Evolutionary conservation across 495 filamentous ascomycete species (phyloP), one percentile per base, ranked within the genome.

Genomic region (Penicillium roqueforti): DNA sequence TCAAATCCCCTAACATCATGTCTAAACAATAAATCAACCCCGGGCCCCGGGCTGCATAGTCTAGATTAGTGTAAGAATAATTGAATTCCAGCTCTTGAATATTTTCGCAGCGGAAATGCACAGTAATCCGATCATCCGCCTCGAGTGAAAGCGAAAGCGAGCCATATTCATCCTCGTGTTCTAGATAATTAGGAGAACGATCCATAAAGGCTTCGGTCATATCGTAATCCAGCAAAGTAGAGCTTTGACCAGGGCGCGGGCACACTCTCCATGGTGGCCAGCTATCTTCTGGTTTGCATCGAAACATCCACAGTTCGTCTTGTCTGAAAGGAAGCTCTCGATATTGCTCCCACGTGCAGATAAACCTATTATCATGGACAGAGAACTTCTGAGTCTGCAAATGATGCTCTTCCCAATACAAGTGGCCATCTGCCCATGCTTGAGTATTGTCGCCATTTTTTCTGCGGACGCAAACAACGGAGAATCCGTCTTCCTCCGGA

Each of bases 401-500:
- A 3, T 38, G 7, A 26, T 49, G 23, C 14, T 25, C 20, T 2
- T 32, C 11, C 32, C 8, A 14, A 14, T 2, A 0, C 32, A 36
- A 36, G n/a, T n/a, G 2, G 7, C 32, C 32, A 36, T 36, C 6
- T 36, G n/a, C 1, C 32, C 32, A 36, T n/a, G 32, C 14, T 3
- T 36, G 32, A 8, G 8, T 16, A 7, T 25, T 16, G 31, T 18
- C 6, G 14, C 31, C 13, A 13, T 34, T 19, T 42, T 39, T 28
- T 14, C 37, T 39, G 16, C 40, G 18, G 22, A 34, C 4, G 20
- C 40, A 47, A 28, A 51, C 19, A 4, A 57, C 16, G 1, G 54
- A 49, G 5, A 63, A 34, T 34, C 46, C 37, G 18, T 63, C 51
- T 41, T 57, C 37, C 4, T 16, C n/a, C 7, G 51, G 37, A 19